These are phyloP conservation scores for Mucor velutinosus DNA, from an alignment of 371 early-diverging fungal genomes.

Conservation along the genomic window DNA sequence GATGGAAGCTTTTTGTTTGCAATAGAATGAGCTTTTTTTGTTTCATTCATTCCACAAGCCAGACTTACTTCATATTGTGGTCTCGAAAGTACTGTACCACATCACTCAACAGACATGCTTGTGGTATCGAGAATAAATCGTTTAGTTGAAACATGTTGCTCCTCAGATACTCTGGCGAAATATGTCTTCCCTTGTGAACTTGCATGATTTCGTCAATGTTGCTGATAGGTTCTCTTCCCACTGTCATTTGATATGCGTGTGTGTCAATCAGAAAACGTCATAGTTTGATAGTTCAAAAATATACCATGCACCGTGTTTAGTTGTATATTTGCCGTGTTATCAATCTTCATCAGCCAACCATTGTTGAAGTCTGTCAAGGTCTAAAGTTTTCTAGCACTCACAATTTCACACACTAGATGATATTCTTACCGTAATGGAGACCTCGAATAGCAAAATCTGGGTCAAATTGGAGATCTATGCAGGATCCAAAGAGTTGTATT, in stretches of 20 bases:
- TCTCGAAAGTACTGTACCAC: constrained; percentile 65
- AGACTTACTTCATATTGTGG: constrained; percentile 41
- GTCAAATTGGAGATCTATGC: constrained; percentile 56
- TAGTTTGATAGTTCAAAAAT: neutral
- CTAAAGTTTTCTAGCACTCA: neutral
- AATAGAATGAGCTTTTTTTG: too few species aligned
- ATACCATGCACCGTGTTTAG: constrained; percentile 62
- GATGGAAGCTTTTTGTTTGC: constrained; percentile 46
- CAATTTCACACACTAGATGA: neutral
- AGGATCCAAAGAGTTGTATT: neutral
- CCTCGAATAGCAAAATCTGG: constrained; percentile 67
- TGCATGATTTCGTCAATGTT: constrained; percentile 52
- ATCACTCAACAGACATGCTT: constrained; percentile 62
- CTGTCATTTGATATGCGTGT: constrained; percentile 9
- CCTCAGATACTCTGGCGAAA: constrained; percentile 56
- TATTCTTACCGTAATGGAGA: constrained; percentile 53
- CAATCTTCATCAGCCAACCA: constrained; percentile 73
- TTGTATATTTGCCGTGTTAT: constrained; percentile 66
- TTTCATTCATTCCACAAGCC: too few species aligned
- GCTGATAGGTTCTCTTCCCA: constrained; percentile 55
- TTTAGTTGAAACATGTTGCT: constrained; percentile 64
- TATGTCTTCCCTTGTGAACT: constrained; percentile 61
- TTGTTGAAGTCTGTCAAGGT: constrained; percentile 47
- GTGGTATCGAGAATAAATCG: constrained; percentile 66
- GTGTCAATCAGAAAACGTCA: neutral